Conservation (phyloP, 2,329 filamentous ascomycete genomes). For the Fusarium pseudoanthophilum region DNA sequence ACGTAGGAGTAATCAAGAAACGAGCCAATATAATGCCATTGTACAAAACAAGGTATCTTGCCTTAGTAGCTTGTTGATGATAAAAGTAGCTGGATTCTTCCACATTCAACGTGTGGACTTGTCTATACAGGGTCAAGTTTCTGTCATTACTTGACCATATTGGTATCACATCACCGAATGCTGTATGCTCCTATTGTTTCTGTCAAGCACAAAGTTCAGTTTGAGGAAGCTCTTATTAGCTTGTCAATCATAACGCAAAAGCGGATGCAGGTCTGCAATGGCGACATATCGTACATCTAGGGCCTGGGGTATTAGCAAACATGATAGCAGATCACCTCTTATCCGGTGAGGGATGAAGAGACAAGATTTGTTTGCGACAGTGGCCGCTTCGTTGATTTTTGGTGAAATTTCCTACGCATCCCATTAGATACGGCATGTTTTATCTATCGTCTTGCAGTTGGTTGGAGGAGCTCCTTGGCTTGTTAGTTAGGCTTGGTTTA, state of each 20-base stretch:
- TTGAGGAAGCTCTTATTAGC: background rate
- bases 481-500: background rate
- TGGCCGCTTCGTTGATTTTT: background rate
- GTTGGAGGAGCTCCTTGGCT: background rate
- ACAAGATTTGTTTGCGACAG: background rate
- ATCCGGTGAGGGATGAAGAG: background rate
- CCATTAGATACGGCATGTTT: background rate
- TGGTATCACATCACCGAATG: background rate
- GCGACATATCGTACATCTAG: background rate
- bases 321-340: background rate
- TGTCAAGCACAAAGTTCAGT: background rate
- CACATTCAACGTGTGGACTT: background rate
- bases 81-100: background rate
- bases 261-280: background rate
- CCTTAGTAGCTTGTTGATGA: background rate
- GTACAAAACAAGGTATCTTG: background rate
- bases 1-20: background rate
- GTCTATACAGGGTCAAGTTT: background rate
- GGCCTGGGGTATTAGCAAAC: background rate
- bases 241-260: background rate
- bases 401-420: background rate
- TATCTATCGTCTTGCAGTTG: background rate
- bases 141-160: background rate
- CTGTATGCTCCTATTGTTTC: background rate
- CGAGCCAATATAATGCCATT: background rate